phyloP scores from a whole-genome alignment of 2,329 filamentous ascomycete species.

The Nemania sp. region DNA sequence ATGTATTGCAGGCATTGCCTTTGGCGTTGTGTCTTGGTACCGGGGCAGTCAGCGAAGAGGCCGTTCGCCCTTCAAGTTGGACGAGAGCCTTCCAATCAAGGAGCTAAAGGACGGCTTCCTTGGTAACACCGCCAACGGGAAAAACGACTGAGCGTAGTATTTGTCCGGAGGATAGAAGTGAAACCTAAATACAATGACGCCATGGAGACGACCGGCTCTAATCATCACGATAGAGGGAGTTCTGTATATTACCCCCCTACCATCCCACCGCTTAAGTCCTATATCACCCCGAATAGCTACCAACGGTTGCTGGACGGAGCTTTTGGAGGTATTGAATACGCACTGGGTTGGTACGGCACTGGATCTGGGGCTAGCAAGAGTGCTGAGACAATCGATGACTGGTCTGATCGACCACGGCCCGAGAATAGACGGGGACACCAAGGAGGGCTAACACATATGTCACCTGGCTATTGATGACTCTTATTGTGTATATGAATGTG shows the following conservation, averaged over 20 bases:
- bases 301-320: constrained; percentile 27
- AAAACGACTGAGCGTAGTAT: constrained; percentile 59
- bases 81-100: constrained; percentile 64
- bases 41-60: constrained; percentile 66
- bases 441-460: not conserved
- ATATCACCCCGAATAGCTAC: constrained; percentile 27
- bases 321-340: constrained; percentile 37
- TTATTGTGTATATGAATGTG: constrained; percentile 33
- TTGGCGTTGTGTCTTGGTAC: constrained; percentile 66
- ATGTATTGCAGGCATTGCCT: constrained; percentile 67
- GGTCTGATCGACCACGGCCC: not conserved
- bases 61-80: constrained; percentile 71
- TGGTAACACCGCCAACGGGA: constrained; percentile 63
- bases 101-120: constrained; percentile 75
- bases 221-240: constrained; percentile 43
- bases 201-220: constrained; percentile 39
- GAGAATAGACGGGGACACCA: not conserved
- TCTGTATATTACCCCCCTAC: constrained; percentile 50
- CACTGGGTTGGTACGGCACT: constrained; percentile 27
- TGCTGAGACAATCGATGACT: constrained; percentile 11
- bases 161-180: constrained; percentile 19
- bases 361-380: constrained; percentile 17
- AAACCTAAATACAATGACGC: constrained; percentile 29
- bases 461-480: constrained; percentile 5
- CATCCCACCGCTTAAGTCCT: constrained; percentile 42